Base-by-base conservation (phyloP, 495 filamentous ascomycete species). In the Neurospora tetrasperma region DNA sequence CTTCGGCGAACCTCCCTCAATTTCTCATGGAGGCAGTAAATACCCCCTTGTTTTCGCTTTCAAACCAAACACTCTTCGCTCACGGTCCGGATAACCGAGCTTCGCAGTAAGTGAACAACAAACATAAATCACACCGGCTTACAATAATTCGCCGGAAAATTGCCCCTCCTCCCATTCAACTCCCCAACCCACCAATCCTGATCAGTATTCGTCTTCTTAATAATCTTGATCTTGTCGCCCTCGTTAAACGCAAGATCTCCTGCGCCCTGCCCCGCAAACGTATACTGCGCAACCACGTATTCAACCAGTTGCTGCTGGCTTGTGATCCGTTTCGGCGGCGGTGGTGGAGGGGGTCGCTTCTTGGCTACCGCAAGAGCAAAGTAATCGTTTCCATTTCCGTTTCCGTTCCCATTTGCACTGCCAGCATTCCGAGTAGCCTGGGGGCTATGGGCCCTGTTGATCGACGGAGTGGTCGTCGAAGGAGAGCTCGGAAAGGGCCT, bases 121-220 rank as follows among this genome's bases (percentile, higher is more conserved):
- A 62, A 59, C 54, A 62, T n/a, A 23, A 66, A 74, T 72, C 41
- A 74, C 5, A 73, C 42, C n/a, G 73, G 72, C 72, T 76, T 79
- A 83, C 92, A 92, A 79, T 98, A 98, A 80, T 98, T 98, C 5
- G 94, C 95, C 20, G 95, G 95, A 80, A 98, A 98, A 76, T 83
- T 90, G 11, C 95, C 95, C 78, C 86, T 86, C 31, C 82, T 79
- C 4, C 95, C 96, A 69, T 85, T 82, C 40, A 97, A 71, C 81
- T 98, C 94, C 20, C 95, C 95, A 71, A 93, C 89, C 95, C 95
- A 98, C 95, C 95, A 98, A 77, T 97, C 95, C 81, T 97, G 92
- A 40, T 88, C 90, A 71, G 91, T 96, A 23, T 88, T 88, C 3
- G 95, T 98, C 84, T 90, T 93, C 84, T 91, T 92, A 23, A 96